Base-by-base conservation (phyloP, 2,329 filamentous ascomycete species). In the Neodidymelliopsis sp. region DNA sequence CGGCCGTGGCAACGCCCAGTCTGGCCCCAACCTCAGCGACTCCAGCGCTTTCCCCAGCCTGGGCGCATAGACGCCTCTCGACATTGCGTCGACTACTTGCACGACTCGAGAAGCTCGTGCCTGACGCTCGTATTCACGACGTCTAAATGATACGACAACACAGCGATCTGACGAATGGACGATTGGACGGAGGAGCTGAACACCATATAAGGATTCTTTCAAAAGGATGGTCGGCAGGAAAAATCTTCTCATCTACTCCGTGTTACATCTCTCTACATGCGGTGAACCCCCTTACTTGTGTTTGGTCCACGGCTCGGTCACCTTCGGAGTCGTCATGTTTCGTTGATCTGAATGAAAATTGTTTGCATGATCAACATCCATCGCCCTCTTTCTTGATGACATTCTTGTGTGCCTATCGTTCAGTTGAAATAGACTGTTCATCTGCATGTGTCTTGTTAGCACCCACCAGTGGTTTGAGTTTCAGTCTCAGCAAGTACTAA, bases 1-100 rank as follows among this genome's bases (percentile, higher is more conserved):
- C 59, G 79, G 81, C 57, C 80, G 71, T 59, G 72, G 72, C 56
- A 68, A 66, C 51, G 59, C 49, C 40, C 56, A 58, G 51, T 67
- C 74, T 50, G 65, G 70, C 53, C 74, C 78, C 71, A 79, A 81
- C 72, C 69, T 79, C 61, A 64, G 71, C 56, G 80, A 83, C 70
- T 67, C 72, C 59, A 77, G 66, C 55, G 79, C 79, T 57, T 83
- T 82, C 76, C 80, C 80, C 46, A 79, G 74, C 72, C 70, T 82
- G 58, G 80, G 79, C 65, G 63, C 72, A 63, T 77, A 77, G 48
- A 60, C 42, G 47, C 53, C 36, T 37, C 31, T 58, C 58, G 54
- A 63, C 57, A 38, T 37, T 49, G 19, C 47, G 57, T 63, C 59
- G 57, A 57, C 48, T 34, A 61, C 42, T 31, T 33, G 51, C 57